phyloP scores from a whole-genome alignment of 495 filamentous ascomycete species.

The Aspergillus carlsbadensis region DNA sequence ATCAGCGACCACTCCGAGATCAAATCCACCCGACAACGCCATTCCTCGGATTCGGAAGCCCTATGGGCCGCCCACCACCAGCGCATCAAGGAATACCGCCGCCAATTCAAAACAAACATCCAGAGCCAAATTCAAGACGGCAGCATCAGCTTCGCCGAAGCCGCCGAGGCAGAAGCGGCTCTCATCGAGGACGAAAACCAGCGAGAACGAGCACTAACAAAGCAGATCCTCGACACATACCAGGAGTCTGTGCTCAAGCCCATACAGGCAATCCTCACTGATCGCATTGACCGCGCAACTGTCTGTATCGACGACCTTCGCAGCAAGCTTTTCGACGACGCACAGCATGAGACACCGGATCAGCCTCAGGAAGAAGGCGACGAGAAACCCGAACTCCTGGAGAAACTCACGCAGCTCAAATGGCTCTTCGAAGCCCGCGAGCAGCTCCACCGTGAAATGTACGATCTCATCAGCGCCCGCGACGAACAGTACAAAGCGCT shows the following conservation, averaged over 20 bases:
- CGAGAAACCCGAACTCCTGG: conserved; percentile 88
- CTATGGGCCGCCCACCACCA: conserved; percentile 39
- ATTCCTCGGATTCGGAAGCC: conserved; percentile 36
- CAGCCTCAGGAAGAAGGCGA: conserved; percentile 91
- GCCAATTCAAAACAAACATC: conserved; percentile 60
- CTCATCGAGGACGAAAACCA: conserved; percentile 61
- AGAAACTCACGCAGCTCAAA: conserved; percentile 91
- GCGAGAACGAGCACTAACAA: conserved; percentile 58
- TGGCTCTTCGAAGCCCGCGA: conserved; percentile 97
- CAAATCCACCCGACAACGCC: conserved; percentile 64
- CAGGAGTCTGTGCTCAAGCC: conserved; percentile 74
- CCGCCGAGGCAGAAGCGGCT: conserved; percentile 72
- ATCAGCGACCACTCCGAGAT: conserved; percentile 75
- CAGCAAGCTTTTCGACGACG: conserved; percentile 69
- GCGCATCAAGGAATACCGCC: conserved; percentile 46
- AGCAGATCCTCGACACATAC: conserved; percentile 74
- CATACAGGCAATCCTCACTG: conserved; percentile 67
- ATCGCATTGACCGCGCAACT: conserved; percentile 61
- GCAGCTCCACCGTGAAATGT: conserved; percentile 76
- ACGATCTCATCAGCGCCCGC: conserved; percentile 76
- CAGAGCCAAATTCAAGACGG: conserved; percentile 72
- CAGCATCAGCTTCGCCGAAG: conserved; percentile 74
- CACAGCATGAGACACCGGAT: conserved; percentile 69
- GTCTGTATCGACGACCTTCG: conserved; percentile 69
- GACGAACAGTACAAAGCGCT: conserved; percentile 83